Evolutionary conservation across 148 eudicot genomes (phyloP), one percentile per base, ranked within the genome.

Genomic region (Rhododendron kiyosumense): DNA sequence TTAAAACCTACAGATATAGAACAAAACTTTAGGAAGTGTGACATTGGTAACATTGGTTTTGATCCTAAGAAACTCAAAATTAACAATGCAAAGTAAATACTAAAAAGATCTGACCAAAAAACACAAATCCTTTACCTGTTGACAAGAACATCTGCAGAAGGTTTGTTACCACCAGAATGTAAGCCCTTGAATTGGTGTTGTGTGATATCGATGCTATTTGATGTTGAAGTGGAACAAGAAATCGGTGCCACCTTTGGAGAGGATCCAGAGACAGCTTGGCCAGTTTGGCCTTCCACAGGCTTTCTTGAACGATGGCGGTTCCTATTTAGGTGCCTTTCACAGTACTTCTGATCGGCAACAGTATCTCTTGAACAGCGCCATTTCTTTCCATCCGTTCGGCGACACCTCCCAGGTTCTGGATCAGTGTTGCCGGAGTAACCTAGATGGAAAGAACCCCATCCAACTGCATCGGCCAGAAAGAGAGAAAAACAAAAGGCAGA

Each of bases 381-480:
- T 78, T 78, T 78, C 81, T 78, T 78, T 78, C 81, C 81, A 78
- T 78, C 81, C 0, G 81, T 78, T 45, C 81, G 30, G 81, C 81
- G 81, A 78, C 81, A 78, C 81, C 81, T 78, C 81, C 81, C 81
- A 45, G 81, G 81, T n/a, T 78, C 81, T 8, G 81, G 81, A 45
- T 78, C 81, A 15, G 87, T 91, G 94, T 86, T 94, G 89, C 95
- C 94, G 5, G 98, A 87, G 87, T 89, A 92, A 46, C 98, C 98
- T 74, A 93, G 90, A 94, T 93, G 96, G 92, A 93, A 94, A 89
- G 94, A 81, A 43, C 98, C 95, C 98, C 98, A 94, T 84, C 95
- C 95, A 59, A 86, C 94, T 93, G 36, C 87, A 85, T 45, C 5
- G 18, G 78, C 67, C 81, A 84, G 46, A 46, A 85, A 46, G 30